Evolutionary conservation across 1,139 yeast species (phyloP).

Genomic region (Saccharomyces hybrid): DNA sequence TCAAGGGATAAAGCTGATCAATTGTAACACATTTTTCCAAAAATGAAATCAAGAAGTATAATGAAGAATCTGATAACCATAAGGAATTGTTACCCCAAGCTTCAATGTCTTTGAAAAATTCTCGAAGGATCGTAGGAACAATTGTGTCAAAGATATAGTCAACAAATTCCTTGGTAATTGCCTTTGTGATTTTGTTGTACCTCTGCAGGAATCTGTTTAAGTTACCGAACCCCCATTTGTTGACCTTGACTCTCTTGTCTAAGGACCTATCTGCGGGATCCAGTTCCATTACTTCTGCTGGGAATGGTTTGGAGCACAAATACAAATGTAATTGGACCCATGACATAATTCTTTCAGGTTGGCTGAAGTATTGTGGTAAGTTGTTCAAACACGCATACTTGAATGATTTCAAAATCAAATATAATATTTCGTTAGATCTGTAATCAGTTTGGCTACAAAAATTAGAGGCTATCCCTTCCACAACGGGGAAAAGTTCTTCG

Average conservation of each 20-base stretch:
- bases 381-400: constrained; percentile 53
- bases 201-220: constrained; percentile 43
- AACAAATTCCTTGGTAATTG: constrained; percentile 39
- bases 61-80: constrained; percentile 55
- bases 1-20: constrained; percentile 45
- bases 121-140: constrained; percentile 53
- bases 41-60: constrained; percentile 57
- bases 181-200: constrained; percentile 35
- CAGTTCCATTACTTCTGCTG: constrained; percentile 44
- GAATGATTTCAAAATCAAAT: constrained; percentile 56
- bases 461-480: constrained; percentile 44
- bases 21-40: constrained; percentile 54
- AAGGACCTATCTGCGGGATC: constrained; percentile 46
- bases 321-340: constrained; percentile 61
- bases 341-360: constrained; percentile 43
- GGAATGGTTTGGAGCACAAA: constrained; percentile 53
- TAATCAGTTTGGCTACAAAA: constrained; percentile 36
- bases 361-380: constrained; percentile 48
- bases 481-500: constrained; percentile 45
- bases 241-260: constrained; percentile 51
- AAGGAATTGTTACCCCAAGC: constrained; percentile 46
- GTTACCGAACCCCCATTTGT: constrained; percentile 71
- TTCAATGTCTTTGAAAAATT: constrained; percentile 54
- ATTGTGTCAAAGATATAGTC: constrained; percentile 43
- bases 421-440: constrained; percentile 49